phyloP scores from a whole-genome alignment of 305 asterid genomes.

The Euphrasia arctica region DNA sequence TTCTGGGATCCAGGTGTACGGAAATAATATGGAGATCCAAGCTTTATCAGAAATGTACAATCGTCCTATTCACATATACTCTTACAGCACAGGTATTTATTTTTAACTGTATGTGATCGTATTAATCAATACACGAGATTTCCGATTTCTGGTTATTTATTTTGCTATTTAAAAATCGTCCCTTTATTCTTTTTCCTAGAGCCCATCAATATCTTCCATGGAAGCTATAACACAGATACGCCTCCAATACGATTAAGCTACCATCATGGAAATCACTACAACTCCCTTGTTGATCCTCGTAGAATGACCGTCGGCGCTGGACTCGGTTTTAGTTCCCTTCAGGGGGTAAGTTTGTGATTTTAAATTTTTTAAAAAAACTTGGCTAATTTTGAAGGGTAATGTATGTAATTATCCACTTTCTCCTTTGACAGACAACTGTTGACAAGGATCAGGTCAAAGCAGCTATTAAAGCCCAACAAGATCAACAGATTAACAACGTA shows the following conservation, averaged over 20 bases:
- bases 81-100: conserved; percentile 82
- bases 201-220: conserved; percentile 92
- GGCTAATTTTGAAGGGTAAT: no score
- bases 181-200: conserved; percentile 44
- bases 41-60: conserved; percentile 96
- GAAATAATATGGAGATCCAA: conserved; percentile 96
- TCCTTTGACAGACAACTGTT: conserved; percentile 48
- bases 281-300: conserved; percentile 96
- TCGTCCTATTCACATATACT: conserved; percentile 96
- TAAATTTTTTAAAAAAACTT: no score
- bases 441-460: conserved; percentile 95
- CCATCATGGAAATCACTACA: conserved; percentile 97
- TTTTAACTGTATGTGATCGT: no score
- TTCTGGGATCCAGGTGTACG: conserved; percentile 66
- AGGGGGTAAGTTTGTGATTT: conserved; percentile 57
- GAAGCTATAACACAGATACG: conserved; percentile 81
- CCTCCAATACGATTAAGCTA: conserved; percentile 94
- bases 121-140: neutral
- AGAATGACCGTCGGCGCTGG: conserved; percentile 87
- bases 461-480: conserved; percentile 97
- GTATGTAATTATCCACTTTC: neutral
- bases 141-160: conserved; percentile 18
- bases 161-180: conserved; percentile 19
- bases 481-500: conserved; percentile 94
- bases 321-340: conserved; percentile 87